Evolutionary conservation across 306 rosid genomes (phyloP).

Genomic region (Ziziphus jujuba): DNA sequence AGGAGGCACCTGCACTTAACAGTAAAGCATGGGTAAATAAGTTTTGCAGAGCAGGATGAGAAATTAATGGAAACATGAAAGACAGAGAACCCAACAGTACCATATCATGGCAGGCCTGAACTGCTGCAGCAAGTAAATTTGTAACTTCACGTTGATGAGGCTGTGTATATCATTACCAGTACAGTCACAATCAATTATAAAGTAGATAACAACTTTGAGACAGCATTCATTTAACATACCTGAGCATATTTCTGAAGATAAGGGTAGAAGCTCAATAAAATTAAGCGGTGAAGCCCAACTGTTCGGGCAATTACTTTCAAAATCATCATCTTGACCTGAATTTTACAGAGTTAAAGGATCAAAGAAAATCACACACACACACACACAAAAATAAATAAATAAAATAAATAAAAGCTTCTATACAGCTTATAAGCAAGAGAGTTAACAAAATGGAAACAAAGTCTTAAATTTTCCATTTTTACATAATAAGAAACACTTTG

Average conservation of each 20-base stretch:
- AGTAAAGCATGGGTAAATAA: neutral
- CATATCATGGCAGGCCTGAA: constrained; percentile 96
- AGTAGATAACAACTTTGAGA: constrained; percentile 22
- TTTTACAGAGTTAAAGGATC: constrained; percentile 24
- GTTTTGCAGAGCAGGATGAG: neutral
- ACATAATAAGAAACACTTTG: neutral
- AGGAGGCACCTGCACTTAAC: constrained; percentile 70
- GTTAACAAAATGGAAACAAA: neutral
- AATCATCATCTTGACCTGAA: constrained; percentile 87
- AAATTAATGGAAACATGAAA: constrained; percentile 13
- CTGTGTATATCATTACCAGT: constrained; percentile 37
- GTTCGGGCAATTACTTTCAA: constrained; percentile 83
- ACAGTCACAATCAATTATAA: constrained; percentile 25
- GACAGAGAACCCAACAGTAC: constrained; percentile 38
- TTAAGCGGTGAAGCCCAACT: constrained; percentile 77
- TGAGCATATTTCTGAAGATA: constrained; percentile 69
- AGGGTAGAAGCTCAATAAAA: constrained; percentile 67
- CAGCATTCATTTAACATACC: constrained; percentile 43
- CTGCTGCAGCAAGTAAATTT: constrained; percentile 78
- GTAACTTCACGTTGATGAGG: constrained; percentile 85
- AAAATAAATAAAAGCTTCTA: constrained; percentile 11
- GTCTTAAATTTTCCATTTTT: neutral
- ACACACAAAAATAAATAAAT: constrained; percentile 13
- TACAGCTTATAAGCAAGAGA: neutral
- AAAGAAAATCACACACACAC: neutral